phyloP scores from a whole-genome alignment of 2,329 filamentous ascomycete species.

The Penicillium sp. region DNA sequence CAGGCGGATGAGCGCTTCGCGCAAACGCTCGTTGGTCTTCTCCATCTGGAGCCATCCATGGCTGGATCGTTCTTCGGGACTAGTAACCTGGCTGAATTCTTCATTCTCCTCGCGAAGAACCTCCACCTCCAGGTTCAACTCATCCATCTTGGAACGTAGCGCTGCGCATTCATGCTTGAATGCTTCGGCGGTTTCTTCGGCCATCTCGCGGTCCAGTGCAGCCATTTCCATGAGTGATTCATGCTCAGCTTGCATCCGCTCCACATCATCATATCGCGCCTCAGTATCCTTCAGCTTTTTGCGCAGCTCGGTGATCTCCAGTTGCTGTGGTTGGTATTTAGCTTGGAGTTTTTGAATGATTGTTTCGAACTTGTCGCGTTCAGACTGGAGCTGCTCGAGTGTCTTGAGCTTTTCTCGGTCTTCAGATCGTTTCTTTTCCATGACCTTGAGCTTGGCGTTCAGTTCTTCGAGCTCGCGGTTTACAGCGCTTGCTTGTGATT shows the following conservation, averaged over 20 bases:
- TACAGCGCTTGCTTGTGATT: conserved; percentile 51
- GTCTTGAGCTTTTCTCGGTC: conserved; percentile 82
- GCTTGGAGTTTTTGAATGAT: conserved; percentile 89
- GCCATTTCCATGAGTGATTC: conserved; percentile 84
- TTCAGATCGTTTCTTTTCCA: conserved; percentile 84
- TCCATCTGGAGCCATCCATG: conserved; percentile 91
- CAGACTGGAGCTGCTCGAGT: conserved; percentile 71
- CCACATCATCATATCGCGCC: conserved; percentile 67
- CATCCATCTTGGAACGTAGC: conserved; percentile 74
- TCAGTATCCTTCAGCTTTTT: conserved; percentile 78
- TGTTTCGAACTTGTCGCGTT: conserved; percentile 60
- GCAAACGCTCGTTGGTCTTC: conserved; percentile 81
- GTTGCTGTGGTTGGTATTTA: conserved; percentile 82
- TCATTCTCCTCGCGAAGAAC: conserved; percentile 84
- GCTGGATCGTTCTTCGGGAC: conserved; percentile 81
- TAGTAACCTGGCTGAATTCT: conserved; percentile 81
- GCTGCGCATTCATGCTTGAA: conserved; percentile 78
- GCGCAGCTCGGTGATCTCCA: conserved; percentile 75
- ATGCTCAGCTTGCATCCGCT: conserved; percentile 77
- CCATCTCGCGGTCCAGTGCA: conserved; percentile 90
- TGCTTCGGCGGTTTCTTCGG: conserved; percentile 85
- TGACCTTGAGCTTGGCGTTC: conserved; percentile 79
- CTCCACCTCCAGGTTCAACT: conserved; percentile 84
- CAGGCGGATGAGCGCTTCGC: conserved; percentile 79
- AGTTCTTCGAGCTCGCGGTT: conserved; percentile 79